Conservation (phyloP, 176 grass and related monocot genomes). For the Oryza meyeriana region DNA sequence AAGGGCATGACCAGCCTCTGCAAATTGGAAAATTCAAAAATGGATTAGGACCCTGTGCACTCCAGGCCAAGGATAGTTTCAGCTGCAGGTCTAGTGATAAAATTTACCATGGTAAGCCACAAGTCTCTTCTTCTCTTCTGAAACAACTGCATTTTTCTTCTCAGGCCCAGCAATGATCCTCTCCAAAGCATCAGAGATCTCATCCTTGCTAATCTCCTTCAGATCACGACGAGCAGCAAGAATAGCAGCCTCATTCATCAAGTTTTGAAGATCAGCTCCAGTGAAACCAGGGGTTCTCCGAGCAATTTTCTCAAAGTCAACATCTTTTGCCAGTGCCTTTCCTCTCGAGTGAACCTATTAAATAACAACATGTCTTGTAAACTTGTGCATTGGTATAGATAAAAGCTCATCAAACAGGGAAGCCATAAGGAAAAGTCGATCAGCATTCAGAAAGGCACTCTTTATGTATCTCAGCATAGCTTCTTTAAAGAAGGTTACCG, state of each 20-base stretch:
- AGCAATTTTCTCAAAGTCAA: conserved; percentile 94
- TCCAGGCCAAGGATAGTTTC: neutral
- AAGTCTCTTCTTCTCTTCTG: conserved; percentile 89
- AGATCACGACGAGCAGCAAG: conserved; percentile 90
- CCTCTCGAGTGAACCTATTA: conserved; percentile 94
- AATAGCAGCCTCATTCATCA: conserved; percentile 99
- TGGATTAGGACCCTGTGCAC: neutral
- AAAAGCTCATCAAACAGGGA: neutral
- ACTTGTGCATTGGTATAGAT: neutral
- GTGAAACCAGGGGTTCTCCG: conserved; percentile 97
- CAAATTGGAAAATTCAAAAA: conserved; percentile 15
- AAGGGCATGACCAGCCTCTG: conserved; percentile 96
- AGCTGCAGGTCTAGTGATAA: neutral
- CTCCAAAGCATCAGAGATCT: conserved; percentile 96
- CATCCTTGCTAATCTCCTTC: conserved; percentile 99
- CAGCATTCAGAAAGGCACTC: neutral
- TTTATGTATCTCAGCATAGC: neutral
- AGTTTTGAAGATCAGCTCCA: conserved; percentile 93
- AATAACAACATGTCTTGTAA: neutral
- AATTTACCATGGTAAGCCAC: conserved; percentile 92
- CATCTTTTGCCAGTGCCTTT: conserved; percentile 90
- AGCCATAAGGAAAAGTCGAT: neutral
- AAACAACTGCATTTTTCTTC: conserved; percentile 99
- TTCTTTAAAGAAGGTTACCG: neutral
- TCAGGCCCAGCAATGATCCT: conserved; percentile 98